phyloP scores from a whole-genome alignment of 768 basidiomycete genomes.

The Hortiboletus campestris region DNA sequence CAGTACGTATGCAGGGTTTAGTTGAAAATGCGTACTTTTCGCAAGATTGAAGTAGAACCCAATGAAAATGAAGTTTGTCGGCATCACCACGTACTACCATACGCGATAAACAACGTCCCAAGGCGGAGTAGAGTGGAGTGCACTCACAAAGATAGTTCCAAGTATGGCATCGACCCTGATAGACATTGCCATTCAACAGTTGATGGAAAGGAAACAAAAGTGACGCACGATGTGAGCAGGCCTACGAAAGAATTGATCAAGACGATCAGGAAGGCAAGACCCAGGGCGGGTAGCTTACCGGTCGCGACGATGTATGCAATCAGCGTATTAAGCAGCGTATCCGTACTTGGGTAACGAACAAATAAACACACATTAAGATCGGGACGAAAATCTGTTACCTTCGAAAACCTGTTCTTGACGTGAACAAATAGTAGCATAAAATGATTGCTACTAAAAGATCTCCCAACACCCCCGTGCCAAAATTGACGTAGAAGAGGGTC shows the following conservation, averaged over 20 bases:
- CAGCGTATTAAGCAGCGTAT: slow-evolving; percentile 44
- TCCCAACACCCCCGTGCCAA: slow-evolving; percentile 46
- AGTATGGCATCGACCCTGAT: slow-evolving; percentile 44
- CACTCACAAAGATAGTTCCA: slow-evolving; percentile 40
- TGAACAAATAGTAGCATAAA: slow-evolving; percentile 47
- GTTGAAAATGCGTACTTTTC: slow-evolving; percentile 41
- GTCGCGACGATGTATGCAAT: slow-evolving; percentile 55
- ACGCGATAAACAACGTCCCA: not conserved
- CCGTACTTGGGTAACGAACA: slow-evolving; percentile 37
- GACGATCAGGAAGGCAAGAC: slow-evolving; percentile 14
- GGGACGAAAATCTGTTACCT: slow-evolving; percentile 31
- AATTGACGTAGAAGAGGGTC: slow-evolving; percentile 51
- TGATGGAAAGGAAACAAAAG: not conserved
- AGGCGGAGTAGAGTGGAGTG: not conserved
- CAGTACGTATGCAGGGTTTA: not conserved
- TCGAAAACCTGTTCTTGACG: slow-evolving; percentile 48
- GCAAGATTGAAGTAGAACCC: slow-evolving; percentile 50
- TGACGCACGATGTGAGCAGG: slow-evolving; percentile 35
- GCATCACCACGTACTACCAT: slow-evolving; percentile 44
- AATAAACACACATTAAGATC: not conserved
- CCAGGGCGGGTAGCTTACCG: slow-evolving; percentile 29
- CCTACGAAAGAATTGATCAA: slow-evolving; percentile 33
- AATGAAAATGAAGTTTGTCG: slow-evolving; percentile 50
- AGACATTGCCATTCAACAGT: not conserved
- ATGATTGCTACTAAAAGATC: slow-evolving; percentile 51